phyloP scores from a whole-genome alignment of 1,139 yeast genomes.

The Pichia norvegensis region DNA sequence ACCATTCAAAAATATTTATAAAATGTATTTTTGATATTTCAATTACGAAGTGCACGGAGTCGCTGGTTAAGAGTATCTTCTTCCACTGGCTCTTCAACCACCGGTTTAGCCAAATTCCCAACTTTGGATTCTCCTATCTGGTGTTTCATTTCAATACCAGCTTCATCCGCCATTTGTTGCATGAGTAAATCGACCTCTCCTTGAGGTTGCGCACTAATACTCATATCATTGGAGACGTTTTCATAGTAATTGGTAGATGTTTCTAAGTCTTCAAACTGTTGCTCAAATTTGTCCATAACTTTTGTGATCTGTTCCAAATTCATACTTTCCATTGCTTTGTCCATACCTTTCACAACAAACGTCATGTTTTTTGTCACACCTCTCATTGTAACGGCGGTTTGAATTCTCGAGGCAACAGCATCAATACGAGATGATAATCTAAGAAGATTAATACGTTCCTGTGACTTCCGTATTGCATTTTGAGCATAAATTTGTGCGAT shows the following conservation, averaged over 20 bases:
- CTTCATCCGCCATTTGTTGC: conserved; percentile 96
- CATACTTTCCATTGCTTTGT: conserved; percentile 91
- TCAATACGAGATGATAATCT: conserved; percentile 86
- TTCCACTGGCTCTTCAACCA: conserved; percentile 28
- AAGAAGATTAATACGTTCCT: conserved; percentile 76
- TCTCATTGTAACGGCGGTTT: conserved; percentile 96
- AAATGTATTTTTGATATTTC: background rate
- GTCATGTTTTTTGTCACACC: conserved; percentile 92
- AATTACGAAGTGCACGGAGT: conserved; percentile 62
- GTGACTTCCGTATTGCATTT: conserved; percentile 86
- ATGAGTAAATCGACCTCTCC: conserved; percentile 90
- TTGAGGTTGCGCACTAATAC: conserved; percentile 85
- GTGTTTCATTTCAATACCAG: conserved; percentile 89
- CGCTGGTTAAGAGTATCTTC: conserved; percentile 87
- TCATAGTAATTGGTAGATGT: conserved; percentile 92
- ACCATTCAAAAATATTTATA: too few species aligned
- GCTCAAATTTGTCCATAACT: conserved; percentile 96
- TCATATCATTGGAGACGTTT: conserved; percentile 78
- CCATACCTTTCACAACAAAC: conserved; percentile 91
- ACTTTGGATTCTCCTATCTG: conserved; percentile 34
- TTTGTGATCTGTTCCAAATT: conserved; percentile 84
- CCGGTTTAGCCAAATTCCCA: conserved; percentile 33
- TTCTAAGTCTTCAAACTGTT: conserved; percentile 92
- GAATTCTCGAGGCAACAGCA: conserved; percentile 92
- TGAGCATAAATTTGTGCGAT: conserved; percentile 93